A percentile compares a stretch with the other conserved stretches of the same genome.
Conservation (phyloP, 306 rosid species). For the Acmispon strigosus region DNA sequence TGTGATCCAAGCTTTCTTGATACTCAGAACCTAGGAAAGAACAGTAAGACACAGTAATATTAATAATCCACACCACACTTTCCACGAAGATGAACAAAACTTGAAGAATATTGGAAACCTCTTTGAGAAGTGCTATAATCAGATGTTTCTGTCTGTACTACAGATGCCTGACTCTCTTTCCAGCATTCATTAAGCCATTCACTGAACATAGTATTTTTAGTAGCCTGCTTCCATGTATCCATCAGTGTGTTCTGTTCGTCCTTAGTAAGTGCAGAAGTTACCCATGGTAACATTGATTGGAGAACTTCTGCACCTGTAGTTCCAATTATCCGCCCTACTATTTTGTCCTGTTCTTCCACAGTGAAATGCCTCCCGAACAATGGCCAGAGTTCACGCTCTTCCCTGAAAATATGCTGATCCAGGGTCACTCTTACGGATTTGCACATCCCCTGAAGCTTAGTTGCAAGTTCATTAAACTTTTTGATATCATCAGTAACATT, state of each 20-base stretch:
- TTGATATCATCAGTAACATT: constrained; percentile 34
- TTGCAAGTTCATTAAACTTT: constrained; percentile 71
- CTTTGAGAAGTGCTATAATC: constrained; percentile 46
- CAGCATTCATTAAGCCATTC: constrained; percentile 98
- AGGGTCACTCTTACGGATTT: constrained; percentile 86
- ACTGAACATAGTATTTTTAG: constrained; percentile 96
- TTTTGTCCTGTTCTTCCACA: constrained; percentile 94
- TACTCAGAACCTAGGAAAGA: constrained; percentile 52
- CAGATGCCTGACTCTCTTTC: constrained; percentile 75
- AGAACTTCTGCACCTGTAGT: constrained; percentile 99
- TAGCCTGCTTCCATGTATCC: constrained; percentile 97
- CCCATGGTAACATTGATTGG: constrained; percentile 99
- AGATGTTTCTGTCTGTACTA: constrained; percentile 36
- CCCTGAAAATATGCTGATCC: constrained; percentile 93
- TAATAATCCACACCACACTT: constrained; percentile 5
- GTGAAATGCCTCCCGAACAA: constrained; percentile 89
- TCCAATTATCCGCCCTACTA: constrained; percentile 94
- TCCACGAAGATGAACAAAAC: constrained; percentile 17
- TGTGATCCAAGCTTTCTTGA: constrained; percentile 77
- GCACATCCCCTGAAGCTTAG: constrained; percentile 99
- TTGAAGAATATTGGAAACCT: constrained; percentile 34
- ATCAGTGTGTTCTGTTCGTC: constrained; percentile 93
- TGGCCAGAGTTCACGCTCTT: constrained; percentile 97
- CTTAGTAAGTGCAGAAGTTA: constrained; percentile 92
- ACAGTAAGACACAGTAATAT: constrained; percentile 14